Conservation (phyloP, 768 basidiomycete genomes). For the Favolaschia claudopus region DNA sequence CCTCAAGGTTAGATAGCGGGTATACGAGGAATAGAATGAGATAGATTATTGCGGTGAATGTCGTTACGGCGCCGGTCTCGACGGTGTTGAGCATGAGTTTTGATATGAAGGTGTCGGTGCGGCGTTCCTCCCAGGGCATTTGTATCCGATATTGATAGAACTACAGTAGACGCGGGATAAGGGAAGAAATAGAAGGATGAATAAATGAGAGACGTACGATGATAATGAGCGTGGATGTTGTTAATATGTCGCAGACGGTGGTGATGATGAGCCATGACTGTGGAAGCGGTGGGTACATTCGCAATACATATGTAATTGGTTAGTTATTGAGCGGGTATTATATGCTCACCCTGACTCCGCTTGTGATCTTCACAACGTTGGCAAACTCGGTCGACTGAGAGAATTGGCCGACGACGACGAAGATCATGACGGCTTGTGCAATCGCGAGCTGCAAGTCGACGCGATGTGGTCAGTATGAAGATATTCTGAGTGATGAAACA, state of each 20-base stretch:
- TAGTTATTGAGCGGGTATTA: too few relatives aligned
- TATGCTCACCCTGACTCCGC: constrained; percentile 13
- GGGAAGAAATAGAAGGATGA: neutral
- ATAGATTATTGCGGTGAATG: neutral
- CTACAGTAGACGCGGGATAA: neutral
- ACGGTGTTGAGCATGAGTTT: constrained; percentile 13
- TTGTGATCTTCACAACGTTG: neutral
- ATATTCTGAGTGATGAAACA: neutral
- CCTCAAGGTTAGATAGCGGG: constrained; percentile 1
- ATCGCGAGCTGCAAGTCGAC: constrained; percentile 4
- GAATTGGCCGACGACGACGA: constrained; percentile 5
- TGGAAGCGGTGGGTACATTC: too few relatives aligned
- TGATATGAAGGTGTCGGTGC: constrained; percentile 4
- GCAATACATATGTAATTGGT: too few relatives aligned
- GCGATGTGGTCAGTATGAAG: neutral
- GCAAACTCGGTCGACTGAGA: constrained; percentile 1
- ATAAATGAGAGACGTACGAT: constrained; percentile 2
- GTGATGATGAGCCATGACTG: constrained; percentile 3
- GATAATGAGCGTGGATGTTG: neutral
- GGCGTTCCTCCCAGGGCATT: constrained; percentile 3
- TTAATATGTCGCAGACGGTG: constrained; percentile 9
- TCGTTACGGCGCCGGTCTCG: constrained; percentile 11
- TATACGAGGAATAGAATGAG: neutral
- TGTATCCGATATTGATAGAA: neutral
- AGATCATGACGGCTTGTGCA: neutral